Conservation (phyloP, 192 early-diverging fungal genomes). For the Glomus cerebriforme region DNA sequence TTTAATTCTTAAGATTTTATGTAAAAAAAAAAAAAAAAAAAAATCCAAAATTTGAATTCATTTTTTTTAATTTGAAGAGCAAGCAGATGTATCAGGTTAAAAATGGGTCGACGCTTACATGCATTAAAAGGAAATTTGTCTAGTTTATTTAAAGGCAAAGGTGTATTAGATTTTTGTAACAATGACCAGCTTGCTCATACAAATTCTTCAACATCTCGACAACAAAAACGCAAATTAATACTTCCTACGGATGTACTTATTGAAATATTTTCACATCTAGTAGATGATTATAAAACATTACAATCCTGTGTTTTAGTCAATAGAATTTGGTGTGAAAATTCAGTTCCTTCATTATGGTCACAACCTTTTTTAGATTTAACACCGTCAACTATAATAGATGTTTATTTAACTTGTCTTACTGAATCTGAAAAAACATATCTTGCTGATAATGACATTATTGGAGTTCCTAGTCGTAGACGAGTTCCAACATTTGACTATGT, state of each 20-base stretch:
- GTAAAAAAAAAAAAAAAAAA: background rate
- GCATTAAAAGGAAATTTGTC: constrained; percentile 9
- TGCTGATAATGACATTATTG: background rate
- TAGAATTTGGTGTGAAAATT: constrained; percentile 18
- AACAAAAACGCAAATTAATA: background rate
- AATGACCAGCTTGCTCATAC: background rate
- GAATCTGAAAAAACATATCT: background rate
- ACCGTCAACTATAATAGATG: background rate
- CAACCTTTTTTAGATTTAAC: constrained; percentile 15
- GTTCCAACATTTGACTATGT: constrained; percentile 17
- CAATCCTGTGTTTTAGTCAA: constrained; percentile 19
- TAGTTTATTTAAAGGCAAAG: background rate
- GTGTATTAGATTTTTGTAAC: too few species aligned
- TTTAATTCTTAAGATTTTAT: background rate
- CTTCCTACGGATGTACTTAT: background rate
- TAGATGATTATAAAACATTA: constrained; percentile 17
- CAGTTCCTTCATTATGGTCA: constrained; percentile 25
- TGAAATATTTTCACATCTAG: constrained; percentile 18
- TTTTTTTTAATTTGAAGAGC: background rate
- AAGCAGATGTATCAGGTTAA: background rate
- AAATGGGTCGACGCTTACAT: constrained; percentile 10
- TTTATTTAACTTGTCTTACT: constrained; percentile 14
- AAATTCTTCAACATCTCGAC: background rate
- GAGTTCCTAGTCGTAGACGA: background rate
- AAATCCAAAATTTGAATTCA: background rate